Evolutionary conservation across 1,284 basidiomycete genomes (phyloP), one percentile per base, ranked within the genome.

Genomic region (Ceratorhiza oryzae-sativae): DNA sequence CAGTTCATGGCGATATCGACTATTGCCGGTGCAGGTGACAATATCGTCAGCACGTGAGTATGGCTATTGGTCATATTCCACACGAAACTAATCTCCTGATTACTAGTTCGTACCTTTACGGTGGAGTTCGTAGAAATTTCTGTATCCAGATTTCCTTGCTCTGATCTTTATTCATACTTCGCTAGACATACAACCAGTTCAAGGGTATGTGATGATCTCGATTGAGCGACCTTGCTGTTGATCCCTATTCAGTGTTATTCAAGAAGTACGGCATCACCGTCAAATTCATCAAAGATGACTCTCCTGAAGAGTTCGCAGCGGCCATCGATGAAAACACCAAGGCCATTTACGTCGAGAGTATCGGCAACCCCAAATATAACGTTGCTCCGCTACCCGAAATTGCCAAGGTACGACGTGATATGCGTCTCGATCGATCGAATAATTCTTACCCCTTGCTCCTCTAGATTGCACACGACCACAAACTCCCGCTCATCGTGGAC

Each of bases 151-250:
- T n/a, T 30, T 13, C 3, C 12, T 6, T 15, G 2, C 34, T 39
- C 30, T 51, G 15, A 49, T 49, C 32, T 12, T 10, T 71, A 41
- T 62, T 23, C 13, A 55, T 60, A 15, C 46, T 77, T 77, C 74
- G 73, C 34, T 77, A 87, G 86, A 94, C 91, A 3, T 95, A 91
- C 83, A 96, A 95, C 77, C 93, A 95, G 79, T 90, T 95, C 83
- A 95, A 94, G 84, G 89, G 89, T 87, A 65, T 12, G 78, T 75
- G 20, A 48, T 45, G 23, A 27, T n/a, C 10, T 12, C 39, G 72
- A 60, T 67, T 74, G 42, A 30, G 42, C 36, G 5, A 20, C 12
- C 13, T 10, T 12, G 25, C 25, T 34, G 13, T 23, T 39, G 12
- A 59, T 59, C 36, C 18, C 18, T 42, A 39, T 73, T 73, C 77